phyloP scores from a whole-genome alignment of 179 eudicot species.

The Carnegiea gigantea region DNA sequence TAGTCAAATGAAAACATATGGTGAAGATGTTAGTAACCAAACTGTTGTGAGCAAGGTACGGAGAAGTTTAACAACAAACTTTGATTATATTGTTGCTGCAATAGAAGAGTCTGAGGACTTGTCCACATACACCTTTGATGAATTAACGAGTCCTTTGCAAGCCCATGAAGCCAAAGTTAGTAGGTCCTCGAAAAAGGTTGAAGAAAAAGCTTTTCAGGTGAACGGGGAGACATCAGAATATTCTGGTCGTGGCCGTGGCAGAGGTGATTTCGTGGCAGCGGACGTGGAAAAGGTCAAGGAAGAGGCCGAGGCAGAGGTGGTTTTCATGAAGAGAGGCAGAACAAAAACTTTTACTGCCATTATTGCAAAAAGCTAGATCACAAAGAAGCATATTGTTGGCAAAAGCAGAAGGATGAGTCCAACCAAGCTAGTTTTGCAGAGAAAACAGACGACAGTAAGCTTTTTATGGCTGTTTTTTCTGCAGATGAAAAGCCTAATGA shows the following conservation, averaged over 20 bases:
- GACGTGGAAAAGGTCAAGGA: not conserved
- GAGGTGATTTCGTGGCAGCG: constrained; percentile 3
- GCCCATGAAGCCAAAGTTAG: constrained; percentile 4
- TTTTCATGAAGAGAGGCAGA: not conserved
- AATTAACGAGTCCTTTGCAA: constrained; percentile 22
- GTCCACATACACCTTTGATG: constrained; percentile 15
- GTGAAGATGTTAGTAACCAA: not conserved
- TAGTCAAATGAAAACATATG: not conserved
- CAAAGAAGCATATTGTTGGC: not conserved
- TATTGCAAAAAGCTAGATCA: not conserved
- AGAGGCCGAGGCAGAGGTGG: not conserved
- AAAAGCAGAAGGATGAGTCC: not conserved
- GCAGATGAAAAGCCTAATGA: not conserved
- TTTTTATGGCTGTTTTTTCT: constrained; percentile 12
- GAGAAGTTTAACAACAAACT: not conserved
- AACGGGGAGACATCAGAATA: not conserved
- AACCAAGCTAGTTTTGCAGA: not conserved
- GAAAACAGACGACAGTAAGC: not conserved
- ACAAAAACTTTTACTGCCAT: not conserved
- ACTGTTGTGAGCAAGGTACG: constrained; percentile 6
- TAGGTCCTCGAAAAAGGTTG: not conserved
- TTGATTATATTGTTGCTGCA: constrained; percentile 1
- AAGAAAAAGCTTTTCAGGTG: constrained; percentile 1
- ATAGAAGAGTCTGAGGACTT: constrained; percentile 12
- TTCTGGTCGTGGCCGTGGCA: not conserved